A percentile compares a stretch with the other conserved stretches of the same genome.
phyloP scores from a whole-genome alignment of 129 eudicot species.

The Sambucus nigra region DNA sequence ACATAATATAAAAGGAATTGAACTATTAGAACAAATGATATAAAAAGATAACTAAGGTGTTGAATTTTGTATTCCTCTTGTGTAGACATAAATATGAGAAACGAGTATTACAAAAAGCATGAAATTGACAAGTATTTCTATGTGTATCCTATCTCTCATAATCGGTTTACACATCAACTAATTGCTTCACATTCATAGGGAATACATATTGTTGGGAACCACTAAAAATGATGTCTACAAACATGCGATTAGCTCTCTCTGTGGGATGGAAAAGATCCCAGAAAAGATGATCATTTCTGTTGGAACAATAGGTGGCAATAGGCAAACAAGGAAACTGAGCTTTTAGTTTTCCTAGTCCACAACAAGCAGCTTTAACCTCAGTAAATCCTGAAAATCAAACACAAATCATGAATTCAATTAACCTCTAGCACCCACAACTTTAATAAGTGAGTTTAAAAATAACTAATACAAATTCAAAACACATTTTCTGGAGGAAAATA shows the following conservation, averaged over 20 bases:
- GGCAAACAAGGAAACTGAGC: conserved; percentile 69
- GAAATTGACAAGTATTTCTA: no score
- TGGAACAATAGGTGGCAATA: conserved; percentile 42
- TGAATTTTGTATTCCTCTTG: no score
- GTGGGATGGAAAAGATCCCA: conserved; percentile 88
- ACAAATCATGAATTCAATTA: not conserved
- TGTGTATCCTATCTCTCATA: not conserved
- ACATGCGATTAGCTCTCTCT: conserved; percentile 32
- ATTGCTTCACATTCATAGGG: conserved; percentile 54
- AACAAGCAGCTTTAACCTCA: conserved; percentile 70
- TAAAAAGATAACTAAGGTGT: no score
- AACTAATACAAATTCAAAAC: no score
- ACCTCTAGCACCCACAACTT: not conserved
- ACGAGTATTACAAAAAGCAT: no score
- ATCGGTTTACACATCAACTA: conserved; percentile 29
- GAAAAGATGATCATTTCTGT: conserved; percentile 56
- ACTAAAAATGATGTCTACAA: conserved; percentile 29
- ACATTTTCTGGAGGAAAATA: no score
- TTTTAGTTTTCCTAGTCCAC: conserved; percentile 70
- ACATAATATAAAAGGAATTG: no score
- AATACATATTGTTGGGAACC: conserved; percentile 32
- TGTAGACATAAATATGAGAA: no score
- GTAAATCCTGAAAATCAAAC: conserved; percentile 49
- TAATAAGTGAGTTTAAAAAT: no score
- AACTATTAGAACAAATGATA: no score